Conservation (phyloP, 2,329 filamentous ascomycete genomes). For the Penicillium corylophilum region DNA sequence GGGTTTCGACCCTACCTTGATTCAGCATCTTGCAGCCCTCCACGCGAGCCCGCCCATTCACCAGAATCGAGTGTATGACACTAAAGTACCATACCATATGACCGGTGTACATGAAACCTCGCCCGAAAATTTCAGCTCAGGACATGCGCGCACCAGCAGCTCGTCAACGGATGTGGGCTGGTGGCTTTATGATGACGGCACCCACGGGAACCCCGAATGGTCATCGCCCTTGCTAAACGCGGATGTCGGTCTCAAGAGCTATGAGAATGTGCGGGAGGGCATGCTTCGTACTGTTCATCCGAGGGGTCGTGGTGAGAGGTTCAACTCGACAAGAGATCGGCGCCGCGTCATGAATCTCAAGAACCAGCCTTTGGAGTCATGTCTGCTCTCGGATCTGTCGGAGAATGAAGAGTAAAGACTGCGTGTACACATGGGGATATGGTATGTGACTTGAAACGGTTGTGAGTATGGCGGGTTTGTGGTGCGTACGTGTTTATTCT, state of each 20-base stretch:
- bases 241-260: background rate
- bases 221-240: background rate
- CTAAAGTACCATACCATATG: background rate
- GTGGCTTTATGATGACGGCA: background rate
- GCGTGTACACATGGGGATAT: background rate
- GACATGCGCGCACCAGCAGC: background rate
- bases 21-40: background rate
- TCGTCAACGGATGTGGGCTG: background rate
- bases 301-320: background rate
- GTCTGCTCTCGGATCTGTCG: background rate
- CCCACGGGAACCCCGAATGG: background rate
- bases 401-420: background rate
- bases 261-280: conserved; percentile 1
- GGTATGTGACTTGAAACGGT: background rate
- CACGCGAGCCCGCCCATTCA: background rate
- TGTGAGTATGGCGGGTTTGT: background rate
- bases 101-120: background rate
- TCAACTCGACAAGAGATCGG: background rate
- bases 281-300: conserved; percentile 8
- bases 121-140: background rate
- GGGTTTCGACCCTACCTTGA: background rate
- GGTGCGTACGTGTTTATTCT: background rate
- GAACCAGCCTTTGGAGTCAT: background rate
- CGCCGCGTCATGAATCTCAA: background rate
- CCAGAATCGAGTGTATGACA: background rate